These are phyloP conservation scores for Aspergillus ustus DNA, from an alignment of 2,329 filamentous ascomycete genomes.

Conservation along the genomic window DNA sequence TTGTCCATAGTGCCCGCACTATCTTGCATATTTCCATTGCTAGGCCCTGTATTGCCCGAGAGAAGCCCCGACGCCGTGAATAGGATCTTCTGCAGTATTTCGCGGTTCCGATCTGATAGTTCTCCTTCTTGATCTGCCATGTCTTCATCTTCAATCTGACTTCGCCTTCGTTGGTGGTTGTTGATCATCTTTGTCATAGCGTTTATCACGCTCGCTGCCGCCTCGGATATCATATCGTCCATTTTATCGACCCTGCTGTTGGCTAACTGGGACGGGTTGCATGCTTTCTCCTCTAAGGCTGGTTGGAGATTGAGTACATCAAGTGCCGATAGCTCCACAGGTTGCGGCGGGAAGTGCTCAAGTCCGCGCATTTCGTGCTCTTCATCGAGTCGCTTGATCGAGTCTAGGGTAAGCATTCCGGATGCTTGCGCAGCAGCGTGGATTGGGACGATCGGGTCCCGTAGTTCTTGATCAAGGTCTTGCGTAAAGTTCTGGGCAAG, in stretches of 20 bases:
- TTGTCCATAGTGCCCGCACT: constrained; percentile 25
- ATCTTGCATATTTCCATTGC: constrained; percentile 9
- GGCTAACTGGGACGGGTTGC: constrained; percentile 11
- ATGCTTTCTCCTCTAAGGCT: constrained; percentile 13
- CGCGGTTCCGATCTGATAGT: constrained; percentile 34
- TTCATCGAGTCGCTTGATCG: constrained; percentile 15
- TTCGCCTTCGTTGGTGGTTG: constrained; percentile 28
- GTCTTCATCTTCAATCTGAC: constrained; percentile 29
- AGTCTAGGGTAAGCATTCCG: constrained; percentile 14
- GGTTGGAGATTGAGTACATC: constrained; percentile 20
- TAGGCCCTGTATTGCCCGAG: constrained; percentile 14
- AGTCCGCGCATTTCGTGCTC: constrained; percentile 1
- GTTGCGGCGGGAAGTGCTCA: not conserved
- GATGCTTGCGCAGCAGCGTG: constrained; percentile 11
- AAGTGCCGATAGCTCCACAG: constrained; percentile 21
- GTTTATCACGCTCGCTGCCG: constrained; percentile 38
- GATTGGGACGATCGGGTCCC: constrained; percentile 3
- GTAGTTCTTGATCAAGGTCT: constrained; percentile 11
- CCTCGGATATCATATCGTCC: constrained; percentile 33
- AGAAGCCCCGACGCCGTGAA: constrained; percentile 34
- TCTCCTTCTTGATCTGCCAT: constrained; percentile 25
- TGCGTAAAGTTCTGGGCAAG: constrained; percentile 11
- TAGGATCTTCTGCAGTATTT: constrained; percentile 40
- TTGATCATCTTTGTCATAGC: constrained; percentile 40
- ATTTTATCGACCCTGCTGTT: constrained; percentile 19